Evolutionary conservation across 768 basidiomycete genomes (phyloP).

Genomic region (Boletellus ananas): DNA sequence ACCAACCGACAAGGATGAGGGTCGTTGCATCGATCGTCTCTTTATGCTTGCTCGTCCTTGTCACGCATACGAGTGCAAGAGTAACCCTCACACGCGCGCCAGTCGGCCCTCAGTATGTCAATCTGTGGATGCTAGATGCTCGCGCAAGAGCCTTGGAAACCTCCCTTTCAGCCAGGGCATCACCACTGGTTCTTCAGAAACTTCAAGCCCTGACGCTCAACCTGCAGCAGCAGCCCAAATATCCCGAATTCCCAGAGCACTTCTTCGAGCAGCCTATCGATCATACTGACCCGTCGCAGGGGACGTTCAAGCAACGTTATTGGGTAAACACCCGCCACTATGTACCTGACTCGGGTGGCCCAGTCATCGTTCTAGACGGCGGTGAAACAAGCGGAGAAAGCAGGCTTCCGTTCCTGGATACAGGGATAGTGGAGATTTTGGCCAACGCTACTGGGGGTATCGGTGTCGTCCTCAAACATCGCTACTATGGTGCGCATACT

Average conservation of each 20-base stretch:
- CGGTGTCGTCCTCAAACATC: constrained; percentile 87
- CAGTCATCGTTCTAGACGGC: constrained; percentile 88
- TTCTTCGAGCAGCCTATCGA: constrained; percentile 86
- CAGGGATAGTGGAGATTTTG: constrained; percentile 84
- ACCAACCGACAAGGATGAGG: constrained; percentile 13
- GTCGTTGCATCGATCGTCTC: constrained; percentile 11
- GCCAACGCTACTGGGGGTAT: constrained; percentile 83
- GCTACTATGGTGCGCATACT: constrained; percentile 67
- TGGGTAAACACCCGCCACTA: constrained; percentile 90
- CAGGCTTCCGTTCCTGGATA: constrained; percentile 50
- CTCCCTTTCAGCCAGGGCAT: constrained; percentile 6
- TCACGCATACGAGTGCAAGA: constrained; percentile 7
- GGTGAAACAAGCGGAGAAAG: constrained; percentile 89
- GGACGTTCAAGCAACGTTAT: constrained; percentile 83
- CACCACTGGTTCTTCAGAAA: constrained; percentile 25
- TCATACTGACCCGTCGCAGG: constrained; percentile 58
- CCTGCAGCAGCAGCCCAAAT: constrained; percentile 3
- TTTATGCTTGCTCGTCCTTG: constrained; percentile 10
- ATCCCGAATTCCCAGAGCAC: constrained; percentile 48
- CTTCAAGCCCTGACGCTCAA: no score
- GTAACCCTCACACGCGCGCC: constrained; percentile 11
- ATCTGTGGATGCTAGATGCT: constrained; percentile 54
- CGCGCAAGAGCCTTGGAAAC: constrained; percentile 17
- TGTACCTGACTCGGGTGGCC: constrained; percentile 61
- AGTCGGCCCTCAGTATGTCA: constrained; percentile 57